Base-by-base conservation (phyloP, 23 red algal genomes). In the Agarophyton chilense region DNA sequence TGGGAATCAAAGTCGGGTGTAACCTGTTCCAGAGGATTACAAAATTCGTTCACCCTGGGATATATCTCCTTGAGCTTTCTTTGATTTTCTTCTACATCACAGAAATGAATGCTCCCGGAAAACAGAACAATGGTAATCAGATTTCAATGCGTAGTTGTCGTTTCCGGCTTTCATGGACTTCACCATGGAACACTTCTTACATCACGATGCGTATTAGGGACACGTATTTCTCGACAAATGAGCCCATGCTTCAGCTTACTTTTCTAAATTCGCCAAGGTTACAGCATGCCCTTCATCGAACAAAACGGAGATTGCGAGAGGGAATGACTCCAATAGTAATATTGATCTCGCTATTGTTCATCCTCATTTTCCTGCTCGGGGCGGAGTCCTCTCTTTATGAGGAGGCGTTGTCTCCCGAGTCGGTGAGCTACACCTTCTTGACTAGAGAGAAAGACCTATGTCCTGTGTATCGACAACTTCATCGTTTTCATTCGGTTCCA, bases 401-500 rank as follows among this genome's bases (percentile, higher is more conserved):
- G 17, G 38, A 32, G 10, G 16, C 22, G 38, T 16, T 31, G 8
- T 29, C 61, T 44, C 42, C 61, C 1, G 16, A 35, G 21, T 32
- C 79, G 61, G 18, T 29, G 18, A 33, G 33, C 4, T 83, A 83
- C 25, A 13, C 61, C 16, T 83, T 65, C 66, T 56, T 61, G 40
- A 29, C 79, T 13, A 49, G 57, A 41, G 55, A 63, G 34, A 45
- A 50, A 24, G 64, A 40, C 49, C 43, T 8, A 19, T 47, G 71
- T 72, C 68, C 85, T 9, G 35, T 89, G 21, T 55, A 89, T n/a
- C 39, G 52, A 10, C 53, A 89, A 35, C 19, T 89, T 39, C 85
- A 77, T 64, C 38, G 74, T 41, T 71, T 36, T 55, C 73, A 78
- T 70, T 56, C 71, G 75, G 67, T 89, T 89, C 85, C 85, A 77